These are phyloP conservation scores for Botrytis porri DNA, from an alignment of 2,329 filamentous ascomycete genomes.

Conservation along the genomic window DNA sequence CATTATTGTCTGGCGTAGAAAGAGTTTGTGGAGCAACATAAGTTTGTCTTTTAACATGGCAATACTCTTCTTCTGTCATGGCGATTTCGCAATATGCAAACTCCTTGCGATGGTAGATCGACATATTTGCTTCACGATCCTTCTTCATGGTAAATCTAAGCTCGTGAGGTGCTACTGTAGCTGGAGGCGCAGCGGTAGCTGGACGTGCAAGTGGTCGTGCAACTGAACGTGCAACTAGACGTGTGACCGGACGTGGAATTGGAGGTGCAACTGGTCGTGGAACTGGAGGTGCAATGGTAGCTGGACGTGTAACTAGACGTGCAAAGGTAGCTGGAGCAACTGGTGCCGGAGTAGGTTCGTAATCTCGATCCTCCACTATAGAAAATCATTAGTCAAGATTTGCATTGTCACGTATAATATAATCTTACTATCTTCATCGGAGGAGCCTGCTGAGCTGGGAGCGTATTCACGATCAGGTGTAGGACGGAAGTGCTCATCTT, in stretches of 20 bases:
- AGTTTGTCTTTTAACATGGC: not conserved
- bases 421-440: not conserved
- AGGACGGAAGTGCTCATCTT: not conserved
- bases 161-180: not conserved
- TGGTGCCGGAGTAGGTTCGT: not conserved
- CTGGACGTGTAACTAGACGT: too few species aligned
- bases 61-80: not conserved
- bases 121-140: not conserved
- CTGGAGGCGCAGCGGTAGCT: not conserved
- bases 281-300: not conserved
- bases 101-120: not conserved
- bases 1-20: not conserved
- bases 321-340: not conserved
- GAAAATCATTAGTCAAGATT: not conserved
- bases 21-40: not conserved
- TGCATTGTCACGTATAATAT: not conserved
- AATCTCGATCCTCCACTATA: not conserved
- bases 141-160: not conserved
- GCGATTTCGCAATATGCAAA: not conserved
- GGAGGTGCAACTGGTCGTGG: not conserved
- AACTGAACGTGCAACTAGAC: too few species aligned
- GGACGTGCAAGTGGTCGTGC: too few species aligned
- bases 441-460: not conserved
- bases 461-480: not conserved
- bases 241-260: too few species aligned